Evolutionary conservation across 164 flowering plant species (phyloP).

Genomic region (Pachysandra terminalis): DNA sequence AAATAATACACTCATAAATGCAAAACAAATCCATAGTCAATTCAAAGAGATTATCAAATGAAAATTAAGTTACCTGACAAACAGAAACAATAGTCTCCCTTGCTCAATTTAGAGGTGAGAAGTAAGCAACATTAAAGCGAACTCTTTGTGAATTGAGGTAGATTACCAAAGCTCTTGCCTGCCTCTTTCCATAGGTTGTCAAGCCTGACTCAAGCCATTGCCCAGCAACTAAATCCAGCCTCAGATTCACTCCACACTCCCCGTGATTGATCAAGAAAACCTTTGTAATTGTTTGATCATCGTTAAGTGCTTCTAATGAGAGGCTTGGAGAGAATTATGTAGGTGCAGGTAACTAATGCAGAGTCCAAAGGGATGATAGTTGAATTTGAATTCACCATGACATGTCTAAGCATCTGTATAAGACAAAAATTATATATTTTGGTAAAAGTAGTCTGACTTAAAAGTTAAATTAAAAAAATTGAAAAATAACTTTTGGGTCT

Average conservation of each 20-base stretch:
- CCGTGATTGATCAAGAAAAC: too few relatives aligned
- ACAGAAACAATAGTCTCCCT: conserved; percentile 67
- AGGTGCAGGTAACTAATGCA: conserved; percentile 49
- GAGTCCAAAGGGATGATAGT: conserved; percentile 61
- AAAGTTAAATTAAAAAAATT: too few relatives aligned
- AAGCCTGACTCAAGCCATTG: conserved; percentile 62
- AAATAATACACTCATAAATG: too few relatives aligned
- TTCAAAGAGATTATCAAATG: neutral
- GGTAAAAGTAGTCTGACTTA: too few relatives aligned
- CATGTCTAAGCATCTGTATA: too few relatives aligned
- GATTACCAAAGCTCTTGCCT: conserved; percentile 91
- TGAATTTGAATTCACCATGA: too few relatives aligned
- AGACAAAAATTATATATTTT: too few relatives aligned
- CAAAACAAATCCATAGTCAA: too few relatives aligned
- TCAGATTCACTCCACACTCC: conserved; percentile 60
- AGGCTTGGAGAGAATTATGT: conserved; percentile 14
- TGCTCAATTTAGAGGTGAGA: conserved; percentile 88
- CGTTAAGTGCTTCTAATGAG: conserved; percentile 32
- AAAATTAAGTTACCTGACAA: conserved; percentile 60
- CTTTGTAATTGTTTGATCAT: conserved; percentile 50
- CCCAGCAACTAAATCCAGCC: conserved; percentile 89
- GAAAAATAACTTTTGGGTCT: too few relatives aligned
- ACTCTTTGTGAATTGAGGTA: conserved; percentile 85
- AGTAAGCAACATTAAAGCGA: conserved; percentile 66
- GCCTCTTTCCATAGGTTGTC: conserved; percentile 76